phyloP scores from a whole-genome alignment of 2,329 filamentous ascomycete genomes.

The Penicillium sp. region DNA sequence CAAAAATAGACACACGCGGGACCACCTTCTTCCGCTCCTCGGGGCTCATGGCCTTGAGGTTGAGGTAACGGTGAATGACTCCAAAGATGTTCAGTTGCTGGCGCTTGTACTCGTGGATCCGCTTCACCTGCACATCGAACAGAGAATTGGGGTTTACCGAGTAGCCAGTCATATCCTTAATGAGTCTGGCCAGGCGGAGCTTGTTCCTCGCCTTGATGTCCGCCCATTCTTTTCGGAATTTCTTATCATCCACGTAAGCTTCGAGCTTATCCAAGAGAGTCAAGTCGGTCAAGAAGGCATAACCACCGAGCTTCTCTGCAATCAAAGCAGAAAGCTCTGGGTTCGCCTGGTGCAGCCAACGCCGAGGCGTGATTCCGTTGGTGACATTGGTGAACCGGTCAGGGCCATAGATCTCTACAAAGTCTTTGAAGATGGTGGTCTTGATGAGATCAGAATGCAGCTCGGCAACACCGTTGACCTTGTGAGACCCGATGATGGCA shows the following conservation, averaged over 20 bases:
- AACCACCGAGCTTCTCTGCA: constrained; percentile 79
- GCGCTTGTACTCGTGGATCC: constrained; percentile 98
- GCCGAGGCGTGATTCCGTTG: constrained; percentile 92
- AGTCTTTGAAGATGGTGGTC: constrained; percentile 99
- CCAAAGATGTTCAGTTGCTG: constrained; percentile 99
- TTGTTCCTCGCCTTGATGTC: constrained; percentile 98
- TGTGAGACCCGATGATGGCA: constrained; percentile 95
- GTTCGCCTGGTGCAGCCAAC: constrained; percentile 98
- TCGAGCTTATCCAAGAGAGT: constrained; percentile 86
- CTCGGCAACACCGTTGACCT: constrained; percentile 98
- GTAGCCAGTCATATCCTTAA: constrained; percentile 77
- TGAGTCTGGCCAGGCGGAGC: constrained; percentile 84
- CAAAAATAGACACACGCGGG: constrained; percentile 92
- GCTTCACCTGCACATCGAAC: constrained; percentile 98
- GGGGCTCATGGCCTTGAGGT: constrained; percentile 79
- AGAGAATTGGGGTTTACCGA: constrained; percentile 83
- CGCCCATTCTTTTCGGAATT: constrained; percentile 91
- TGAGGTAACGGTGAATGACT: constrained; percentile 90
- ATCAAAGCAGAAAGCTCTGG: constrained; percentile 90
- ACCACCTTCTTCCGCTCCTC: constrained; percentile 84
- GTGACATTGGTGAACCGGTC: constrained; percentile 99
- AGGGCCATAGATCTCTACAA: constrained; percentile 88
- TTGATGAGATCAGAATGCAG: constrained; percentile 97
- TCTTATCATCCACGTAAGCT: constrained; percentile 77
- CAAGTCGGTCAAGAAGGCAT: constrained; percentile 87